These are phyloP conservation scores for Plenodomus biglobosus DNA, from an alignment of 2,329 filamentous ascomycete genomes.

Conservation along the genomic window DNA sequence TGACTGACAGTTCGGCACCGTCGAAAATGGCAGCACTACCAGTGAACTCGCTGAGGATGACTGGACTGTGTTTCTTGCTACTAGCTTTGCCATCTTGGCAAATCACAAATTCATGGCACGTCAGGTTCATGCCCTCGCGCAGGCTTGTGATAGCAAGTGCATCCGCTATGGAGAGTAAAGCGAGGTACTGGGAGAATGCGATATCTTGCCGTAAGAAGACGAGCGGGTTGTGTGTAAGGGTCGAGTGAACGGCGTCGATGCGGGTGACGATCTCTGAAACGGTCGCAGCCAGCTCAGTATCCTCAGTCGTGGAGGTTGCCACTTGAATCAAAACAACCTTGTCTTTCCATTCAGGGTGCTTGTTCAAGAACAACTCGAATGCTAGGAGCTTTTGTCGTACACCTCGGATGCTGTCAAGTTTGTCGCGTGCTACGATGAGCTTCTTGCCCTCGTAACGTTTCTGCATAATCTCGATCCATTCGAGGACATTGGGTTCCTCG, in stretches of 20 bases:
- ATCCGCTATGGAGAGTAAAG: conserved; percentile 84
- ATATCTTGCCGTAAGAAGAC: conserved; percentile 96
- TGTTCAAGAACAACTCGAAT: conserved; percentile 91
- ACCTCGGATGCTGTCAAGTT: conserved; percentile 88
- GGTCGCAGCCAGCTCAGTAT: conserved; percentile 81
- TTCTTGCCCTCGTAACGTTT: conserved; percentile 86
- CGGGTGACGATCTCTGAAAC: conserved; percentile 93
- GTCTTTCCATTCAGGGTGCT: conserved; percentile 86
- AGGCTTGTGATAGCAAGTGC: conserved; percentile 92
- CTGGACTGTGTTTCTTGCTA: conserved; percentile 77
- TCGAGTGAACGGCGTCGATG: conserved; percentile 89
- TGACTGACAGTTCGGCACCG: conserved; percentile 78
- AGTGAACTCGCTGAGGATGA: conserved; percentile 94
- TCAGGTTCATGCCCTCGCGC: conserved; percentile 96
- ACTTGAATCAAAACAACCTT: conserved; percentile 91
- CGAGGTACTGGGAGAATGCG: conserved; percentile 89
- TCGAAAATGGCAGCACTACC: conserved; percentile 86
- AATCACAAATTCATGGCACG: conserved; percentile 89
- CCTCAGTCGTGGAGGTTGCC: conserved; percentile 85
- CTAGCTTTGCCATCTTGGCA: conserved; percentile 81
- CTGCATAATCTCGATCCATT: conserved; percentile 78
- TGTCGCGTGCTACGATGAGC: conserved; percentile 89
- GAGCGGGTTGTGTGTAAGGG: conserved; percentile 85
- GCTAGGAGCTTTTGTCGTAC: conserved; percentile 91
- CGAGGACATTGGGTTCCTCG: conserved; percentile 68